These are phyloP conservation scores for Magnusiomyces paraingens DNA, from an alignment of 1,139 yeast genomes.

Conservation along the genomic window DNA sequence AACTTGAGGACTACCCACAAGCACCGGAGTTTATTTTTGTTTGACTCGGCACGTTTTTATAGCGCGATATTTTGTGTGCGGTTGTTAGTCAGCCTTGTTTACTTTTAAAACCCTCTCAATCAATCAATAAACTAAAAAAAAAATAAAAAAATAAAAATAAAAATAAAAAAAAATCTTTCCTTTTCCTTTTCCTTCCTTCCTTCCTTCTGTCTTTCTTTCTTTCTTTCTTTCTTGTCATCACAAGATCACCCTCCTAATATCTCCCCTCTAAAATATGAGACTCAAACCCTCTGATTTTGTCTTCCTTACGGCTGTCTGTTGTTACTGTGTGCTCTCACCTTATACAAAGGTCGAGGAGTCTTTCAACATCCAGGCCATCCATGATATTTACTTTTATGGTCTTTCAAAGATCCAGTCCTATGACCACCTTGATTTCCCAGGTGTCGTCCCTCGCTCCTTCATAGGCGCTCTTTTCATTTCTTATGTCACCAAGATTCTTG, in stretches of 20 bases:
- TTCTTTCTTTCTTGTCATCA: neutral
- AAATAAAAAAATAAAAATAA: neutral
- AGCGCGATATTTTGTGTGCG: no score
- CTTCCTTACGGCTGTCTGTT: slow-evolving; percentile 24
- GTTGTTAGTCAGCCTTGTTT: no score
- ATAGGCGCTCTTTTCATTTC: slow-evolving; percentile 63
- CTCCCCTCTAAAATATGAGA: slow-evolving; percentile 12
- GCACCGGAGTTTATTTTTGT: no score
- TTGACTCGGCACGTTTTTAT: no score
- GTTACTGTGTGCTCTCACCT: slow-evolving; percentile 54
- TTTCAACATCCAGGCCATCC: slow-evolving; percentile 83
- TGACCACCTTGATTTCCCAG: slow-evolving; percentile 79
- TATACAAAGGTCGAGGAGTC: slow-evolving; percentile 93
- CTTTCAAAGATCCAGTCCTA: slow-evolving; percentile 38
- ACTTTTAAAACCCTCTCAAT: no score
- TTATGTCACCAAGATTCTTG: slow-evolving; percentile 36
- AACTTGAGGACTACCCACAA: no score
- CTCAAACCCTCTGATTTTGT: slow-evolving; percentile 19
- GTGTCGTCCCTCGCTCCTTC: slow-evolving; percentile 84
- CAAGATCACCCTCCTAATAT: neutral
- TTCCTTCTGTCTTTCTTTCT: no score
- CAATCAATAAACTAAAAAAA: neutral
- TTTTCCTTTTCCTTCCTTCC: no score
- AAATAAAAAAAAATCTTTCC: neutral
- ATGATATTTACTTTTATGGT: slow-evolving; percentile 71